These are phyloP conservation scores for Viola pubescens DNA, from an alignment of 441 rosid genomes.

Conservation along the genomic window DNA sequence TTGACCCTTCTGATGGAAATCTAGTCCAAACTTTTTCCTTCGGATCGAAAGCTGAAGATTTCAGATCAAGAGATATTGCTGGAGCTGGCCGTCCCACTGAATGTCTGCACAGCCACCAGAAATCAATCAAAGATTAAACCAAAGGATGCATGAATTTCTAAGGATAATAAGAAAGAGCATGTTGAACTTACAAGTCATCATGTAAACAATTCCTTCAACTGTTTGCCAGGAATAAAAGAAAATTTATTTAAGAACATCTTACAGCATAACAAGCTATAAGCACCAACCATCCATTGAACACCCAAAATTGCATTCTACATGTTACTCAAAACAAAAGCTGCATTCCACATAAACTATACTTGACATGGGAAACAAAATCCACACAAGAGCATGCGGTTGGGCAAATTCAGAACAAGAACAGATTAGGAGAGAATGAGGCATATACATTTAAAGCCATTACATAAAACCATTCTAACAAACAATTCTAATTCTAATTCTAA, in stretches of 20 bases:
- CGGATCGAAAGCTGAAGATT: conserved; percentile 87
- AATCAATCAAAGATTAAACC: background rate
- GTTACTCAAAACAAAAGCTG: too few relatives aligned
- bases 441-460: too few relatives aligned
- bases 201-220: too few relatives aligned
- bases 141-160: background rate
- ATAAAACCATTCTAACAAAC: background rate
- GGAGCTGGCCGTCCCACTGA: conserved; percentile 95
- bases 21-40: conserved; percentile 95
- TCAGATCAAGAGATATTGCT: conserved; percentile 72
- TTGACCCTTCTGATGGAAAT: conserved; percentile 90
- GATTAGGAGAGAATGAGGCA: too few relatives aligned
- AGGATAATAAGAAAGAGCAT: background rate
- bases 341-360: background rate
- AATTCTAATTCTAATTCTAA: background rate
- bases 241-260: background rate
- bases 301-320: background rate
- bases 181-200: too few relatives aligned
- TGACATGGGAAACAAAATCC: background rate
- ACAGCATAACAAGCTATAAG: background rate
- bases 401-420: background rate
- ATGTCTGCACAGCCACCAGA: conserved; percentile 39
- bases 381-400: background rate
- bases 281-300: background rate
- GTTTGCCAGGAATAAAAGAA: background rate